A percentile compares a stretch with the other conserved stretches of the same genome.
phyloP scores from a whole-genome alignment of 805 yeast genomes.

The Clavispora phyllophila region DNA sequence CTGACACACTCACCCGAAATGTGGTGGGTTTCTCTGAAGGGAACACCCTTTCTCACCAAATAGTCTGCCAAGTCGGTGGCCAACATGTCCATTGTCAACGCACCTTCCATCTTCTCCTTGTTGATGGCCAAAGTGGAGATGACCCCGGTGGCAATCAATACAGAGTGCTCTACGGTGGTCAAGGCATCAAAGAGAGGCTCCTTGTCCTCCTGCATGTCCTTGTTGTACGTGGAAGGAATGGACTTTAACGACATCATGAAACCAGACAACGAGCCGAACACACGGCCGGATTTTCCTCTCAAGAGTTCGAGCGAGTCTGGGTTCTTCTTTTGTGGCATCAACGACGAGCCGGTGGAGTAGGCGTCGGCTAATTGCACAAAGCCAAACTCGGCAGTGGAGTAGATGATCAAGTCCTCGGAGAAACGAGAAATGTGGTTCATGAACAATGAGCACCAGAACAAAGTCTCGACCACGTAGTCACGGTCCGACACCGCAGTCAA shows the following conservation, averaged over 20 bases:
- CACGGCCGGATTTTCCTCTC: constrained; percentile 97
- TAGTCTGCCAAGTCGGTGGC: constrained; percentile 99
- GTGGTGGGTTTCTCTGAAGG: constrained; percentile 98
- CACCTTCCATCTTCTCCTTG: constrained; percentile 71
- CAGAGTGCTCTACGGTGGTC: constrained; percentile 88
- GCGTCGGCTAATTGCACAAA: constrained; percentile 93
- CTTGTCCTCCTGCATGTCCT: constrained; percentile 98
- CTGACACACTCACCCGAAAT: constrained; percentile 98
- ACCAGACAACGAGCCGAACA: constrained; percentile 91
- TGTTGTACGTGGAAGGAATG: constrained; percentile 96
- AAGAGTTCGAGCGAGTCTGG: constrained; percentile 93
- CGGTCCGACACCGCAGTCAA: constrained; percentile 96
- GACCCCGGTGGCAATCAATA: constrained; percentile 93
- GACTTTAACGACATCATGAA: constrained; percentile 95
- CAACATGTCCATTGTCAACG: constrained; percentile 97
- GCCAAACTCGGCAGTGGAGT: constrained; percentile 97
- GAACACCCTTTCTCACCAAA: constrained; percentile 95
- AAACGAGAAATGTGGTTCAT: constrained; percentile 95
- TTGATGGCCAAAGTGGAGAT: constrained; percentile 78
- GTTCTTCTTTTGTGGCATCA: constrained; percentile 99
- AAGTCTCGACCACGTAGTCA: constrained; percentile 91
- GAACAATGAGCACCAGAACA: constrained; percentile 93
- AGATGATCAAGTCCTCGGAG: constrained; percentile 90
- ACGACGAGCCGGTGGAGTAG: constrained; percentile 94
- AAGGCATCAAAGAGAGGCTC: constrained; percentile 95